phyloP scores from a whole-genome alignment of 1,284 basidiomycete species.

The Earliella scabrosa region DNA sequence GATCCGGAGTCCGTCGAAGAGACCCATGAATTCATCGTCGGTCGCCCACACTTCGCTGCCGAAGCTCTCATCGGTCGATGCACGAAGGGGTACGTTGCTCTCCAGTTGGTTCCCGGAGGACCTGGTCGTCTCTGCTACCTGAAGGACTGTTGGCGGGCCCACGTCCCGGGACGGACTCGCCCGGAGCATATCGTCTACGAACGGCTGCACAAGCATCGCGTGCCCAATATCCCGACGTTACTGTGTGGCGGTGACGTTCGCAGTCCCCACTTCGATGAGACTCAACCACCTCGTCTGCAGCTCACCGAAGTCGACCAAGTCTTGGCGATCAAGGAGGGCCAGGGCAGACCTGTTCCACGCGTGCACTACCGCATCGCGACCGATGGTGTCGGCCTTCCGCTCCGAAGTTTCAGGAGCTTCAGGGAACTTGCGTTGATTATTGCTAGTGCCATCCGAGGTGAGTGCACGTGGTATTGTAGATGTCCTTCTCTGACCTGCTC shows the following conservation, averaged over 20 bases:
- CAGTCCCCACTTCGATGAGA: too few species aligned
- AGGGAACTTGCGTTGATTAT: background rate
- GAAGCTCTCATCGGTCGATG: background rate
- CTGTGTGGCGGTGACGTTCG: background rate
- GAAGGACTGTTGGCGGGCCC: conserved; percentile 9
- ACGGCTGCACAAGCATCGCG: background rate
- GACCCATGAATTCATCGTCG: background rate
- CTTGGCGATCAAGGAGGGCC: too few species aligned
- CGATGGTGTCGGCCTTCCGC: background rate
- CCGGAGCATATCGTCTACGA: conserved; percentile 9
- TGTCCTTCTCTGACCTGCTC: background rate
- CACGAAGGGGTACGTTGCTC: background rate
- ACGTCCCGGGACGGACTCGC: background rate
- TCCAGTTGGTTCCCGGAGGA: background rate
- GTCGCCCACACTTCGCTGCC: background rate
- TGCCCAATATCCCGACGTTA: background rate
- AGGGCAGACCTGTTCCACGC: background rate
- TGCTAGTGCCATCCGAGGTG: background rate
- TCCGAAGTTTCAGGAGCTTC: background rate
- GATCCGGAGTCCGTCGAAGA: background rate
- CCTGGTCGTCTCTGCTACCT: background rate
- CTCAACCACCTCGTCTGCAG: too few species aligned
- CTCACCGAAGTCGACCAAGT: too few species aligned
- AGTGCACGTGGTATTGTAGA: background rate
- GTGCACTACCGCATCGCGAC: conserved; percentile 2